Base-by-base conservation (phyloP, 2,329 filamentous ascomycete species). In the Macroventuria anomochaeta region DNA sequence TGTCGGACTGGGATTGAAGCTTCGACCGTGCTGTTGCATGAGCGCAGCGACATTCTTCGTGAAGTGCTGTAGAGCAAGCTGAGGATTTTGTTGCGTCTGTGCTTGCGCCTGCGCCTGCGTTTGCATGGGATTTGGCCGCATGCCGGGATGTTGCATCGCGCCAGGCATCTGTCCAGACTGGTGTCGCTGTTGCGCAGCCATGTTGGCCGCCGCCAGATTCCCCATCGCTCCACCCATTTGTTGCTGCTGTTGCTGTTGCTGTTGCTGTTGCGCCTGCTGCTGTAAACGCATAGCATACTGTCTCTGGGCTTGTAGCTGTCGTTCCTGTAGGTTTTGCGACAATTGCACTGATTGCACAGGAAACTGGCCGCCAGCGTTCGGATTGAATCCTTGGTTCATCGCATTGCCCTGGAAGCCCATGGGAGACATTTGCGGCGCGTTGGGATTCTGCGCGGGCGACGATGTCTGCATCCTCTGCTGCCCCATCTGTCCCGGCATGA, bases 211-310 rank as follows among this genome's bases (percentile, higher is more conserved):
- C 1, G 71, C 71, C 32, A 73, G 55, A 29, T 68, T 72, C 59
- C 79, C 73, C 64, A 83, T 53, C 10, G 41, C 29, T 21, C 41
- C 41, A 13, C 49, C 49, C 49, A 53, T 53, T 18, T 36, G 79
- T 59, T 43, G 79, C 59, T 88, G 85, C 33, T 89, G 82, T 31
- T 62, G 59, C 66, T 93, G 90, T 48, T 69, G 66, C 29, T 58
- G 85, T 43, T 69, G 63, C 25, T 58, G 85, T 65, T 96, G 90
- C 39, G 60, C 85, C 43, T 71, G 69, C 28, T 58, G 85, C 66
- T 96, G 90, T 46, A 96, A 76, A 56, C 90, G 88, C 85, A 96
- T 89, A 64, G 96, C 90, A 67, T 96, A 93, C 41, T 91, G 88
- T 60, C 91, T 87, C 67, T 90, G 88, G 33, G 90, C 88, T 58